Percentiles rank a stretch among this genome's conserved stretches.
Evolutionary conservation across 2,329 filamentous ascomycete genomes (phyloP).

Genomic region (Huntiella omanensis): DNA sequence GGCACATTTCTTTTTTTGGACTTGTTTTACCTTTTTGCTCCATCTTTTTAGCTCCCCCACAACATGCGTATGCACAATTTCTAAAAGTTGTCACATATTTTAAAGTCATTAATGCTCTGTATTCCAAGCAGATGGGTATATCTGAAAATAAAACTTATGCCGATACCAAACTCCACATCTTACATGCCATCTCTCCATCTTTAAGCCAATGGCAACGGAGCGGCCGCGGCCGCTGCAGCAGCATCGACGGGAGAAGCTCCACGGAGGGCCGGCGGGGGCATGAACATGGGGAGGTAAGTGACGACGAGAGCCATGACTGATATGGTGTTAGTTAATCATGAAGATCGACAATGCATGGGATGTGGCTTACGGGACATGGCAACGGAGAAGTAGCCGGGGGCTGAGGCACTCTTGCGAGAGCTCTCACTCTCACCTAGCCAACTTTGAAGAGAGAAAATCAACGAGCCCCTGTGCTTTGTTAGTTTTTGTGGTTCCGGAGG

Average conservation of each 20-base stretch:
- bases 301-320: constrained; percentile 41
- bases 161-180: neutral
- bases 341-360: neutral
- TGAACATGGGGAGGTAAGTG: constrained; percentile 32
- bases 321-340: neutral
- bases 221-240: constrained; percentile 2
- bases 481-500: neutral
- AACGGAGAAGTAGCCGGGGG: constrained; percentile 53
- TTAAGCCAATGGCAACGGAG: constrained; percentile 1
- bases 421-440: constrained; percentile 62
- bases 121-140: constrained; percentile 8
- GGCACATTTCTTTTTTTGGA: constrained; percentile 3
- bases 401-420: constrained; percentile 41
- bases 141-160: constrained; percentile 1
- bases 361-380: constrained; percentile 53
- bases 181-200: neutral
- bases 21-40: neutral
- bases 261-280: constrained; percentile 17
- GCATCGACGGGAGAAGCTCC: neutral
- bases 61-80: neutral
- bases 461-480: constrained; percentile 36
- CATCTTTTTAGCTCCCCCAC: neutral
- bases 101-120: neutral
- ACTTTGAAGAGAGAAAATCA: constrained; percentile 55
- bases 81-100: neutral